Base-by-base conservation (phyloP, 108 stramenopile genomes). In the Aurantiochytrium sp. region DNA sequence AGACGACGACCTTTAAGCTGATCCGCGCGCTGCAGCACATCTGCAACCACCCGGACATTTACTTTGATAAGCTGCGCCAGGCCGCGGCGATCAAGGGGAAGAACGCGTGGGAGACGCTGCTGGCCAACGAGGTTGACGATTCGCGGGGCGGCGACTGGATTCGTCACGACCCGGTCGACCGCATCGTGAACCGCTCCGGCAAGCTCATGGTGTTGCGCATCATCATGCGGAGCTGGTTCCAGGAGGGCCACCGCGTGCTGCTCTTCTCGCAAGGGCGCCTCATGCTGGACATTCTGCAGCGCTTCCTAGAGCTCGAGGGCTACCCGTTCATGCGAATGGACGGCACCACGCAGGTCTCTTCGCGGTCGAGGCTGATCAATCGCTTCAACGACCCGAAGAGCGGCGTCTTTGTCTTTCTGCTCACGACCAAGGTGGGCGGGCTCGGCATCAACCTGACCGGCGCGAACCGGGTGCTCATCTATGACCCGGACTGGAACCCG, bases 401-500 rank as follows among this genome's bases (percentile, higher is more conserved):
- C 4, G 91, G 86, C 15, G 93, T 96, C 86, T 98, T 97, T 87
- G 90, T 93, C 15, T 97, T 99, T 95, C 93, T 99, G 4, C 93
- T 97, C 85, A 99, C 98, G 19, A 98, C 99, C 1, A 89, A 94
- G 59, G 97, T 97, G n/a, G 99, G 99, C 27, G 99, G 99, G 15
- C 95, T 99, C 15, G 99, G 99, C 2, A 87, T 98, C 32, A 91
- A 90, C 36, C 86, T 94, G 31, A 90, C 91, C 6, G 94, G 93
- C 24, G 94, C 94, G 5, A 85, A 95, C 53, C 88, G 92, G 39
- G 92, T 96, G 27, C 85, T 94, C 10, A 89, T 96, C 2, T 96
- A 93, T 73, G 96, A 97, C 69, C 96, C 97, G 15, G 97, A 97
- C 88, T 99, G 97, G 97, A 99, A 99, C 87, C 99, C 99, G 36